Evolutionary conservation across 2,329 filamentous ascomycete species (phyloP), one percentile per base, ranked within the genome.

Genomic region (Trichoderma lentiforme): DNA sequence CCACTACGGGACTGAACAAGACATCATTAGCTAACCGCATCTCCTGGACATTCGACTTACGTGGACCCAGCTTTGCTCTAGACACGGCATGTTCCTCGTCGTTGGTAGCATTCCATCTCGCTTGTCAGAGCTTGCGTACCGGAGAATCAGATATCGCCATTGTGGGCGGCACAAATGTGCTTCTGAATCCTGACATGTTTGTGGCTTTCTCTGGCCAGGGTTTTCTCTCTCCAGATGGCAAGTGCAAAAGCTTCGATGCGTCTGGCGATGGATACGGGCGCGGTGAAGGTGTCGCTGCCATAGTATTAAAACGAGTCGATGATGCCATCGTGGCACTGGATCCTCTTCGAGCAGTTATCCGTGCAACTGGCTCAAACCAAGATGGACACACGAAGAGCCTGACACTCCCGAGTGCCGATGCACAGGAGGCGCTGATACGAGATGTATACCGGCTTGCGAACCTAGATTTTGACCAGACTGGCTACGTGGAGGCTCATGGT

Each of bases 221-320:
- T 18, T 47, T 47, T 15, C 43, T 47, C 43, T 47, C 43, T 21
- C 43, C 43, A 47, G 43, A 47, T 47, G 43, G 43, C 43, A 47
- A 47, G 2, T 47, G 43, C 43, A 47, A 47, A 47, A 47, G 43
- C 9, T 47, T 47, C 18, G 43, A 47, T 21, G 43, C 43, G 43
- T 47, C 43, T 0, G 43, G 43, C 2, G 43, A 47, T 18, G 43
- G 43, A 11, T 47, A 47, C 2, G 43, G 28, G 3, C 83, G 88
- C 6, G 88, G 87, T 1, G 89, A 91, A 75, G 88, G 87, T 0
- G 79, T 85, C 24, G 86, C 81, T 0, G 80, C 84, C 18, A 74
- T 90, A 1, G 74, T 89, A 2, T 73, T 90, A 9, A 90, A 89
- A 78, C 82, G 81, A 1, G 79, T 89, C 0, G 76, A 80, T 3